Percentiles rank a stretch among this genome's conserved stretches.
These are phyloP conservation scores for Xerocomus minutiporus DNA, from an alignment of 1,284 basidiomycete species.

Conservation along the genomic window DNA sequence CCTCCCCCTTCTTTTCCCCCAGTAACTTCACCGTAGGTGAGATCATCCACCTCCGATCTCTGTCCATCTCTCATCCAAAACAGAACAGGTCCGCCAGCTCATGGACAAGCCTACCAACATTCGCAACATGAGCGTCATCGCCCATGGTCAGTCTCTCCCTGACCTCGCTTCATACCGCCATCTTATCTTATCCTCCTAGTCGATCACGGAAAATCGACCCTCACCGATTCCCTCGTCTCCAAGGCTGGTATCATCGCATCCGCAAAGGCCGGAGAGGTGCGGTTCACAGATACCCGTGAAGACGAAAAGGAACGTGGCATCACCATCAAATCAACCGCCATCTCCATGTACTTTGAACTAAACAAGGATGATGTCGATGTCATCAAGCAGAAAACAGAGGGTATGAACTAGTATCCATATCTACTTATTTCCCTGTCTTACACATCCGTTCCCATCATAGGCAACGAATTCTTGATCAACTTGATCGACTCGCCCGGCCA, in stretches of 20 bases:
- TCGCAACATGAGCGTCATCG: constrained; percentile 98
- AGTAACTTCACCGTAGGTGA: constrained; percentile 86
- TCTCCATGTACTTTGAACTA: constrained; percentile 99
- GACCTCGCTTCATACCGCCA: constrained; percentile 9
- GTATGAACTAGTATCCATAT: constrained; percentile 36
- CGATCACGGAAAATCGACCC: constrained; percentile 99
- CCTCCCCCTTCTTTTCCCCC: constrained; percentile 27
- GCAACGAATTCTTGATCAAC: constrained; percentile 98
- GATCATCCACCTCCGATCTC: constrained; percentile 23
- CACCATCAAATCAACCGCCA: constrained; percentile 99
- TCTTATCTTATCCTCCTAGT: constrained; percentile 47
- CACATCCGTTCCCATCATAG: constrained; percentile 38
- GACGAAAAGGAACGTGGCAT: constrained; percentile 99
- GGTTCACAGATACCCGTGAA: constrained; percentile 96
- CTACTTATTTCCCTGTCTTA: constrained; percentile 16
- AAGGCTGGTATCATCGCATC: constrained; percentile 99
- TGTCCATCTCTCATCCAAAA: constrained; percentile 14
- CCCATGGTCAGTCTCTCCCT: constrained; percentile 63
- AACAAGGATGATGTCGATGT: constrained; percentile 81
- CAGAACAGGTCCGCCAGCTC: constrained; percentile 85
- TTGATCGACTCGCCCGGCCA: constrained; percentile 99
- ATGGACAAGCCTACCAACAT: constrained; percentile 93
- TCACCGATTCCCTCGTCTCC: constrained; percentile 98
- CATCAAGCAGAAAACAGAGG: constrained; percentile 93
- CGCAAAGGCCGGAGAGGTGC: constrained; percentile 94